Base-by-base conservation (phyloP, 164 flowering plant genomes). In the Aristolochia californica region DNA sequence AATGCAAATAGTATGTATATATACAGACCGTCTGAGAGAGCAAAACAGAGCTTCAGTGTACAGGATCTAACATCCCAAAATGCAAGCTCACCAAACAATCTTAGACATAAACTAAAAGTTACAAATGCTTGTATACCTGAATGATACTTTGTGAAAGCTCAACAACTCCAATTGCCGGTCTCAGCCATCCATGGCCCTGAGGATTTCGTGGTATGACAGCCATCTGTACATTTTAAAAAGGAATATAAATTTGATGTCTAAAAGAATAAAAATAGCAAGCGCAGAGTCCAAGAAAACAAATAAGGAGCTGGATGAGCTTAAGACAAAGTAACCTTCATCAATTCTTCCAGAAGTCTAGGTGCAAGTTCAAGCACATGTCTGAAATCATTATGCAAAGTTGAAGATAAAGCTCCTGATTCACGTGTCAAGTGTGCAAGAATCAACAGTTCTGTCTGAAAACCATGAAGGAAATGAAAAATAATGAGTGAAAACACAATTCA, bases 271-370 rank as follows among this genome's bases (percentile, higher is more conserved):
- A 13, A 18, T 22, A 51, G 25, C 20, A 1, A 5, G 18, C 4
- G 45, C 25, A 10, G 13, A n/a, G n/a, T 10, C 8, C 13, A 30
- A 59, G 23, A 17, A 28, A 47, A 48, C 13, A 20, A 23, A 25
- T n/a, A 45, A 13, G 1, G 40, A 34, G 10, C 40, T 34, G 40
- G 10, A 34, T 34, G 11, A 34, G 10, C 40, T 34, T 34, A 34
- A 34, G 40, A 7, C 40, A 2, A 34, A 34, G n/a, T 55, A 58
- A 93, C 98, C 94, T 87, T 91, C 85, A 87, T 76, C 57, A 91
- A 70, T 73, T 91, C 98, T 72, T 91, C 98, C 64, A 91, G 93
- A 65, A 91, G 94, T 53, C 94, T 85, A 67, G 98, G 98, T 59
- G 98, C 84, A 69, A 84, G 77, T 76, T 88, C 88, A 47, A 91